These are phyloP conservation scores for Nadsonia starkeyi-henricii DNA, from an alignment of 1,139 yeast genomes.

Conservation along the genomic window DNA sequence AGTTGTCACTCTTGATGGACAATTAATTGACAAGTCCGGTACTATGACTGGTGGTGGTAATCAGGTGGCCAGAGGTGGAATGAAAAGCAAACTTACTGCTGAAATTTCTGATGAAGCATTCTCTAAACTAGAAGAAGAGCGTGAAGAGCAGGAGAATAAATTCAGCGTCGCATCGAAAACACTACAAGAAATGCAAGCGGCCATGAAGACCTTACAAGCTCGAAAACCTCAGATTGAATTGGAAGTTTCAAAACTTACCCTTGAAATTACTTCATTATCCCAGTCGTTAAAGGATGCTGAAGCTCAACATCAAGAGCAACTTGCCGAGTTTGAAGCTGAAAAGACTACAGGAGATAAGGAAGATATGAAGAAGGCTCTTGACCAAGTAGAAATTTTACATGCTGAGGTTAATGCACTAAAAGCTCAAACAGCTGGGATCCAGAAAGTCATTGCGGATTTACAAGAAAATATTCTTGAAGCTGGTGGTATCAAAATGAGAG, in stretches of 20 bases:
- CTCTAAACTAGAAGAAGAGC: conserved; percentile 38
- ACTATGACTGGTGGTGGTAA: conserved; percentile 96
- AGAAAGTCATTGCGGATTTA: conserved; percentile 40
- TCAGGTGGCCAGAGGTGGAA: conserved; percentile 46
- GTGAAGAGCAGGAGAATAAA: conserved; percentile 40
- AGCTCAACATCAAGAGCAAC: conserved; percentile 18
- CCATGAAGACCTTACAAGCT: conserved; percentile 44
- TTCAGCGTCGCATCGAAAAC: conserved; percentile 40
- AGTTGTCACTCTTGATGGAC: conserved; percentile 89
- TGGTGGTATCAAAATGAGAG: conserved; percentile 76
- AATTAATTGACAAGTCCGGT: conserved; percentile 87
- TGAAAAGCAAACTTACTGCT: conserved; percentile 32
- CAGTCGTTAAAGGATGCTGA: conserved; percentile 34
- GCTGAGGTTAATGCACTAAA: conserved; percentile 33
- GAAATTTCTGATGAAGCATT: conserved; percentile 46
- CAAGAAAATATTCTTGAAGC: conserved; percentile 77
- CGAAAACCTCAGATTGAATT: conserved; percentile 59
- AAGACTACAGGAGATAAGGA: conserved; percentile 13
- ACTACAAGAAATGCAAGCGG: conserved; percentile 44
- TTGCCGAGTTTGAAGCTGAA: conserved; percentile 9
- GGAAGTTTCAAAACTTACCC: conserved; percentile 40
- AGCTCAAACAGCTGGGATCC: conserved; percentile 44
- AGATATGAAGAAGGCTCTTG: conserved; percentile 27
- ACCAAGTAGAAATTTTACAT: conserved; percentile 25
- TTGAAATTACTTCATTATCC: conserved; percentile 54